phyloP scores from a whole-genome alignment of 345 rosid species.

The Brassica rapa region DNA sequence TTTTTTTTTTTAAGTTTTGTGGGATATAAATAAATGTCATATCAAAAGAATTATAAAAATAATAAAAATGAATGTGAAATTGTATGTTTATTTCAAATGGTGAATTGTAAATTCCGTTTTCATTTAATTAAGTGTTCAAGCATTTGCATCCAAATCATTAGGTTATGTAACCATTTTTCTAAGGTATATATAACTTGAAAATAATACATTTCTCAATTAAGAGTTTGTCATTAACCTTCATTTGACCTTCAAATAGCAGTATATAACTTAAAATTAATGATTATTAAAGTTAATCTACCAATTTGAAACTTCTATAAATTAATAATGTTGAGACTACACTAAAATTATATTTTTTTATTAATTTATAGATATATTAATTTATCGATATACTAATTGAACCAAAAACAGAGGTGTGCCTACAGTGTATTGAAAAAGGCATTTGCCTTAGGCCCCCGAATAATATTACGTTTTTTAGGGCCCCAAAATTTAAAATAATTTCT shows the following conservation, averaged over 20 bases:
- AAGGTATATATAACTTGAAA: neutral
- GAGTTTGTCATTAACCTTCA: neutral
- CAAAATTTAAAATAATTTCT: too few relatives aligned
- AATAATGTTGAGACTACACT: too few relatives aligned
- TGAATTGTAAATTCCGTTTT: neutral
- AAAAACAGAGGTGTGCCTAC: too few relatives aligned
- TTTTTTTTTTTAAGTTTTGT: neutral
- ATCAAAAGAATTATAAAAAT: too few relatives aligned
- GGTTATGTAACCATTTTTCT: neutral
- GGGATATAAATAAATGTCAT: neutral
- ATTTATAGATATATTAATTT: too few relatives aligned
- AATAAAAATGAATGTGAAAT: neutral
- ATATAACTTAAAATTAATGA: neutral
- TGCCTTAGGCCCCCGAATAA: too few relatives aligned
- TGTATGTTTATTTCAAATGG: neutral
- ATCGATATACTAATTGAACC: too few relatives aligned
- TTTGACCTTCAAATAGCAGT: neutral
- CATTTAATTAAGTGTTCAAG: neutral
- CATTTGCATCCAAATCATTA: neutral
- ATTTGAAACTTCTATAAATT: neutral
- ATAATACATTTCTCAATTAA: neutral
- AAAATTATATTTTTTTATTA: too few relatives aligned
- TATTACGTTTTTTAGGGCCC: too few relatives aligned
- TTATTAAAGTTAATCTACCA: neutral
- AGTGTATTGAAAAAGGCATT: too few relatives aligned